phyloP scores from a whole-genome alignment of 345 rosid species.

The Reutealis trisperma region DNA sequence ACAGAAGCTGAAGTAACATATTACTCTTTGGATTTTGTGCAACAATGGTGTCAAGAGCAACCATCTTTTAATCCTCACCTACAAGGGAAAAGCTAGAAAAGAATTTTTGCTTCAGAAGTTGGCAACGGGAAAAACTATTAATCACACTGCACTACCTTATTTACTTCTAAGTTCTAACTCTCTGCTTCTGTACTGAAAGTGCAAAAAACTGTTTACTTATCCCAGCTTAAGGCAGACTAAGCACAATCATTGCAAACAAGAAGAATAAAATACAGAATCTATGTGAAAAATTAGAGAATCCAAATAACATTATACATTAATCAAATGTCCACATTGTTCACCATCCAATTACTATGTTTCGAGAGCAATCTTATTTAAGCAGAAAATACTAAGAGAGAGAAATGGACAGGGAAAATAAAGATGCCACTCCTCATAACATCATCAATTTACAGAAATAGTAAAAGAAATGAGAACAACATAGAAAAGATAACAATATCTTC shows the following conservation, averaged over 20 bases:
- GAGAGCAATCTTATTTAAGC: background rate
- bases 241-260: background rate
- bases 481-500: background rate
- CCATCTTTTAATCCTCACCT: no score
- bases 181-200: no score
- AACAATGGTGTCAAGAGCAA: background rate
- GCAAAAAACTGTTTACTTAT: background rate
- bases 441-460: background rate
- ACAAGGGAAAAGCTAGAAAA: background rate
- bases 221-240: background rate
- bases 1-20: background rate
- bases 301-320: background rate
- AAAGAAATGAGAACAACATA: background rate
- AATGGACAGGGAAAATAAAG: no score
- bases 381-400: no score
- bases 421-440: background rate
- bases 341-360: background rate
- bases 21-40: background rate
- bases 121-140: background rate
- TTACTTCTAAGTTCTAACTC: no score
- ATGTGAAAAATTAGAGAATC: background rate
- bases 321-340: background rate
- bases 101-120: conserved; percentile 7
- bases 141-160: no score
- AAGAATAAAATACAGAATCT: background rate